Conservation (phyloP, 2,329 filamentous ascomycete genomes). For the Phyllosticta citrichinensis region DNA sequence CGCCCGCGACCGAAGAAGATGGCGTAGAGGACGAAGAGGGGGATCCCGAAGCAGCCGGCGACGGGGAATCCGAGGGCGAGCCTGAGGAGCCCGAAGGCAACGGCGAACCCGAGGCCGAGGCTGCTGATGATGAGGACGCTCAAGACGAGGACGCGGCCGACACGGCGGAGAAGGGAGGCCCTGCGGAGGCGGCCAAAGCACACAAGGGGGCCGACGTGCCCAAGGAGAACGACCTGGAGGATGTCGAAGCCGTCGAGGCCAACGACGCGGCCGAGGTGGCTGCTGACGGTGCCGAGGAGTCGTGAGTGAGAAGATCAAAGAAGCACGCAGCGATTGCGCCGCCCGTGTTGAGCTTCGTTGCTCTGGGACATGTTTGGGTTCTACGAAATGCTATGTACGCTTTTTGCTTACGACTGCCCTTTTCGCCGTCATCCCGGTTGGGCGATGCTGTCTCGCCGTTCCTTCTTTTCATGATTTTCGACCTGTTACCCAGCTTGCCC, state of each 20-base stretch:
- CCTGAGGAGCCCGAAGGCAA: constrained; percentile 17
- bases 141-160: constrained; percentile 17
- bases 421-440: neutral
- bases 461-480: neutral
- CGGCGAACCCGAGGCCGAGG: constrained; percentile 10
- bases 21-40: constrained; percentile 10
- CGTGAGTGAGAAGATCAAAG: neutral
- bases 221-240: constrained; percentile 21
- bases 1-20: constrained; percentile 14
- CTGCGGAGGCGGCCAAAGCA: constrained; percentile 20
- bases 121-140: constrained; percentile 15
- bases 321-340: neutral
- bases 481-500: neutral
- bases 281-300: constrained; percentile 18
- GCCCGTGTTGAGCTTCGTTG: neutral
- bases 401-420: neutral
- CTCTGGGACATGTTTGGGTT: neutral
- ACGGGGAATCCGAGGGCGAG: constrained; percentile 17
- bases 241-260: constrained; percentile 17
- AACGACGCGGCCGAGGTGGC: neutral
- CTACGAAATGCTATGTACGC: neutral
- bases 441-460: neutral
- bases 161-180: constrained; percentile 19
- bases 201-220: constrained; percentile 19
- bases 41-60: constrained; percentile 10